Percentiles rank a stretch among this genome's conserved stretches.
Conservation (phyloP, 2,329 filamentous ascomycete genomes). For the Aspergillus novoparasiticus region DNA sequence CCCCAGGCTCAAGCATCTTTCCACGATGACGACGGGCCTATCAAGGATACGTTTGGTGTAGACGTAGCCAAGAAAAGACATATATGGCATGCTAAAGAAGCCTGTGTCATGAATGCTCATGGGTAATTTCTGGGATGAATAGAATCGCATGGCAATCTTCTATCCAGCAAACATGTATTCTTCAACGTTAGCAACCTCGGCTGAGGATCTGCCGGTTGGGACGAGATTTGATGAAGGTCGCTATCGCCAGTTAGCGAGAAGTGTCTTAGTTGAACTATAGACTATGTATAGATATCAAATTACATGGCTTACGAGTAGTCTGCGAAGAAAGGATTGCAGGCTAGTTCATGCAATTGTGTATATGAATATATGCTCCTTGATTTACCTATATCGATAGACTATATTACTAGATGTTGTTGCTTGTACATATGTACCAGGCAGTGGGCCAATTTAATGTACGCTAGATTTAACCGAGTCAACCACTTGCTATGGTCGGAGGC, state of each 20-base stretch:
- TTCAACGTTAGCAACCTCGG: background rate
- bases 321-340: conserved; percentile 7
- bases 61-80: conserved; percentile 43
- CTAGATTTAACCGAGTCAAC: background rate
- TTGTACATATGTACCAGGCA: conserved; percentile 16
- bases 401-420: conserved; percentile 8
- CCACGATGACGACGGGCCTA: conserved; percentile 31
- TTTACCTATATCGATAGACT: conserved; percentile 10
- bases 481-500: background rate
- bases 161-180: background rate
- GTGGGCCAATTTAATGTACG: background rate
- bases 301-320: conserved; percentile 5
- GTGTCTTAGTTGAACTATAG: background rate
- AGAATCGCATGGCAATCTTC: background rate
- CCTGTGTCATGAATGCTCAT: conserved; percentile 47
- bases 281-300: background rate
- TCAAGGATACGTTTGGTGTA: conserved; percentile 43
- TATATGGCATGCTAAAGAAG: conserved; percentile 49
- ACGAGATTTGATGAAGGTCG: background rate
- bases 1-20: conserved; percentile 11
- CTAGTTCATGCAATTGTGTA: conserved; percentile 7
- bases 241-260: background rate
- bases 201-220: background rate
- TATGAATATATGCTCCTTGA: conserved; percentile 3
- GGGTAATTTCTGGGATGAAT: conserved; percentile 22